Conservation (phyloP, 139 green algal species). For the Auxenochlorella protothecoides region DNA sequence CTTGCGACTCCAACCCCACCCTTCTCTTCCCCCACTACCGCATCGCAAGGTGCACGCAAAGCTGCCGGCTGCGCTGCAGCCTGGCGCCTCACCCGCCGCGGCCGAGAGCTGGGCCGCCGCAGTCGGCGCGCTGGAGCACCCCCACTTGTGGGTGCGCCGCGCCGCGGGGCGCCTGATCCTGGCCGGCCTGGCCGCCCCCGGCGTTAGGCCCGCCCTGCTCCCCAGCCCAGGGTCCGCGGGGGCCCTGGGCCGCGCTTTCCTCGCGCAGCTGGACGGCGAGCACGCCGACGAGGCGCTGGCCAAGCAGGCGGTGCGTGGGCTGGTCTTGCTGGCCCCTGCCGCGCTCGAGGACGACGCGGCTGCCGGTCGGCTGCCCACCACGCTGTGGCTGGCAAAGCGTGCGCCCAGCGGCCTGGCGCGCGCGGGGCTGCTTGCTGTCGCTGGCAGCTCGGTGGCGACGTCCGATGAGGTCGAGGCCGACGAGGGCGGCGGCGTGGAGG, state of each 20-base stretch:
- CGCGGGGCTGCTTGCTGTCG: background rate
- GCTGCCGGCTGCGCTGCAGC: no score
- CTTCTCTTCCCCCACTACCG: no score
- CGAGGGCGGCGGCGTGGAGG: conserved; percentile 10
- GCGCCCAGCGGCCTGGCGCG: background rate
- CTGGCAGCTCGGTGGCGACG: conserved; percentile 20
- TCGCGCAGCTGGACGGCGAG: conserved; percentile 53
- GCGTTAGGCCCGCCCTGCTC: conserved; percentile 26
- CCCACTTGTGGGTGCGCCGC: conserved; percentile 79
- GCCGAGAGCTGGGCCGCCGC: conserved; percentile 9
- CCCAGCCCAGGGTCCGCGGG: background rate
- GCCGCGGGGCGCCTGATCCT: conserved; percentile 60
- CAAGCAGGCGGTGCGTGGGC: conserved; percentile 67
- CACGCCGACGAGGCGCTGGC: conserved; percentile 58
- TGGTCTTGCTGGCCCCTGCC: conserved; percentile 48
- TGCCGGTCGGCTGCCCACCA: conserved; percentile 10
- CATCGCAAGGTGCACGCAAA: no score
- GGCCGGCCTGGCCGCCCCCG: conserved; percentile 27
- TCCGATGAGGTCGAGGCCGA: conserved; percentile 15
- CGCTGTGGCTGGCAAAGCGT: background rate
- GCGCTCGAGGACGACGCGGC: conserved; percentile 32
- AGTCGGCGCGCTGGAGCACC: conserved; percentile 28
- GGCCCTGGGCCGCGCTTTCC: conserved; percentile 41
- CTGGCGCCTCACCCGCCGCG: background rate
- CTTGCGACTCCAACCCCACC: no score